Base-by-base conservation (phyloP, 768 basidiomycete genomes). In the Fistulinella prunicolor region DNA sequence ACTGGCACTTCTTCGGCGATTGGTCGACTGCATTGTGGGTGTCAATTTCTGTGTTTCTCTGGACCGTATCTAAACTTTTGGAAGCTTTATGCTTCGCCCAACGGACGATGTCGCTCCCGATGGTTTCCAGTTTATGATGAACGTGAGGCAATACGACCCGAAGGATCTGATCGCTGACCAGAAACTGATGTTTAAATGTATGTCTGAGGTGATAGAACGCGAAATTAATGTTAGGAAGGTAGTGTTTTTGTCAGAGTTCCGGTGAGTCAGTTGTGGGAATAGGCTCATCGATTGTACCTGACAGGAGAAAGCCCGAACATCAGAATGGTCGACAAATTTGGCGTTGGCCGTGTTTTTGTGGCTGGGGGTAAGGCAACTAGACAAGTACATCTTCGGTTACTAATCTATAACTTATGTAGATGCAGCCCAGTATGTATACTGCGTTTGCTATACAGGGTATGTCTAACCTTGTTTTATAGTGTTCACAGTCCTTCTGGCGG, bases 251-350 rank as follows among this genome's bases (percentile, higher is more conserved):
- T 63, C 60, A 17, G 54, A 60, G 16, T 72, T 60, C 46, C 50
- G 62, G 70, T 69, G 7, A 47, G 59, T 29, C 49, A 43, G 17
- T 38, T 57, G 40, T 35, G 42, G 50, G 0, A 7, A 39, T 6
- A 21, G 7, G 6, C 60, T 19, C 29, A 9, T 14, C 10, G 3
- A 46, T 48, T 10, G 30, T 42, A 24, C 23, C 54, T 50, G 12
- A 46, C 49, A 24, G 8, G 21, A 19, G n/a, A 38, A 42, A 73
- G 78, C 23, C 70, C 76, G 1, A 78, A 77, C 55, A 70, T 79
- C 23, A 67, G 79, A 9, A 75, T 78, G 74, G 72, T 70, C 0
- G 55, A 77, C 36, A 67, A 58, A 19, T 73, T 79, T 52, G 54
- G 63, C 16, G 47, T 55, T 5, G 76, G 75, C 2, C 65, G 75